Conservation (phyloP, 2,329 filamentous ascomycete genomes). For the Fusarium sambucinum region DNA sequence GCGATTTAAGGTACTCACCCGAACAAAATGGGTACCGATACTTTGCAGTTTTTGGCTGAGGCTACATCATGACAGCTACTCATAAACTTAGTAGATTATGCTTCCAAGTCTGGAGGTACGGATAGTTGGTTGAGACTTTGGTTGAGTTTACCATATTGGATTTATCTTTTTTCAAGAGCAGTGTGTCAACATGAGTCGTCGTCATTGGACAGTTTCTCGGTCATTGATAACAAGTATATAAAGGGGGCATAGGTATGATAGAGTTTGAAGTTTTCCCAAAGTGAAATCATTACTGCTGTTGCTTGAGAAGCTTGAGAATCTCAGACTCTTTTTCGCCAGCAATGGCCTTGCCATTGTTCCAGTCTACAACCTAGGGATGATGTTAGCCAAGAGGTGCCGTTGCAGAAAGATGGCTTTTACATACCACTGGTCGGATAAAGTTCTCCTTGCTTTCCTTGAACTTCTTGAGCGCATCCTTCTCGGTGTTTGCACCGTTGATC, state of each 20-base stretch:
- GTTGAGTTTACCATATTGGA: neutral
- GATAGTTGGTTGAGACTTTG: neutral
- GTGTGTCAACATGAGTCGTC: slow-evolving; percentile 1
- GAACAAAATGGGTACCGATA: neutral
- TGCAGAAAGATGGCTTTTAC: slow-evolving; percentile 47
- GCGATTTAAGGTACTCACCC: neutral
- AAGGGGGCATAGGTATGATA: slow-evolving; percentile 17
- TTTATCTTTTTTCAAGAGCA: slow-evolving; percentile 2
- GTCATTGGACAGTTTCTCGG: slow-evolving; percentile 15
- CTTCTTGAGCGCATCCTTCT: slow-evolving; percentile 82
- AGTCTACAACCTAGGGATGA: slow-evolving; percentile 76
- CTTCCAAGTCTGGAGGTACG: neutral
- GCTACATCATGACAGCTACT: neutral
- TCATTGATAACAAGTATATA: slow-evolving; percentile 35
- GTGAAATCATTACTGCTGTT: slow-evolving; percentile 56
- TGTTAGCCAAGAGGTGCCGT: slow-evolving; percentile 9
- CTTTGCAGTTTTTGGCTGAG: neutral
- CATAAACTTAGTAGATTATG: neutral
- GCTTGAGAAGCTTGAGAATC: slow-evolving; percentile 83
- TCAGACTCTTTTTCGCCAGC: slow-evolving; percentile 86
- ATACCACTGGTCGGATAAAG: slow-evolving; percentile 82
- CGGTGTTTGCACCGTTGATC: slow-evolving; percentile 78
- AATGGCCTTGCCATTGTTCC: slow-evolving; percentile 88
- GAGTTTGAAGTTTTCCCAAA: slow-evolving; percentile 29
- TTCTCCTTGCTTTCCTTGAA: slow-evolving; percentile 76